phyloP scores from a whole-genome alignment of 2,329 filamentous ascomycete genomes.

The Exophiala phaeomuriformis region DNA sequence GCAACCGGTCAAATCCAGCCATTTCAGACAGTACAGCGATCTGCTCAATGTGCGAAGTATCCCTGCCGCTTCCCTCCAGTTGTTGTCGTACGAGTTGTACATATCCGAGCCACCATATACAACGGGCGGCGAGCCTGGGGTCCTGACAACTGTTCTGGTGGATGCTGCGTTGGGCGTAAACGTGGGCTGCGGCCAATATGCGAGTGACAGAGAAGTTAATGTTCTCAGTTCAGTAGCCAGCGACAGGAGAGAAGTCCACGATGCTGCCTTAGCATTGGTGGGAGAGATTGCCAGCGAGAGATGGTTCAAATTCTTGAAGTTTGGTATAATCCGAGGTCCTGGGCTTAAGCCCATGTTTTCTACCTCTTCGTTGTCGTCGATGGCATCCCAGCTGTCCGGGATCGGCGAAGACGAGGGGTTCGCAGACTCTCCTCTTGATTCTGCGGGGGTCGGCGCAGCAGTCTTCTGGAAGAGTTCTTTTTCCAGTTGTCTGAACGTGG shows the following conservation, averaged over 20 bases:
- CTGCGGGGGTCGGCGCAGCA: conserved; percentile 14
- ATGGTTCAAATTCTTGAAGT: conserved; percentile 49
- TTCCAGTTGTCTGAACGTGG: conserved; percentile 44
- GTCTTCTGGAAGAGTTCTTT: conserved; percentile 36
- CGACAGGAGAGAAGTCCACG: conserved; percentile 50
- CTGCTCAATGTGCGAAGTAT: conserved; percentile 51
- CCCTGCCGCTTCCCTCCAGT: conserved; percentile 50
- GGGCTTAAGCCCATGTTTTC: neutral
- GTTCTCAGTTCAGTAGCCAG: conserved; percentile 49
- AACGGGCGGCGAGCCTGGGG: conserved; percentile 27
- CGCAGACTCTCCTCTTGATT: neutral
- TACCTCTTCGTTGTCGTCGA: conserved; percentile 14
- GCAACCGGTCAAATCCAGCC: conserved; percentile 58
- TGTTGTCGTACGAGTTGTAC: conserved; percentile 48
- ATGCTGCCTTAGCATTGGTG: conserved; percentile 32
- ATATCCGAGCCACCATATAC: conserved; percentile 46
- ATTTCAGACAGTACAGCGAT: conserved; percentile 52
- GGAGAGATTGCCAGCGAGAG: conserved; percentile 52
- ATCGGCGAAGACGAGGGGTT: neutral
- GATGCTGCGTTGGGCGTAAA: conserved; percentile 47
- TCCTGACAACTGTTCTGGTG: conserved; percentile 13
- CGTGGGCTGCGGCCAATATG: conserved; percentile 54
- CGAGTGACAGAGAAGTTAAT: conserved; percentile 55
- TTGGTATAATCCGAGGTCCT: conserved; percentile 13
- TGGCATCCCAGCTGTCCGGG: conserved; percentile 39